These are phyloP conservation scores for Trypanosoma scelopori DNA, from an alignment of 208 protist species.

Conservation along the genomic window DNA sequence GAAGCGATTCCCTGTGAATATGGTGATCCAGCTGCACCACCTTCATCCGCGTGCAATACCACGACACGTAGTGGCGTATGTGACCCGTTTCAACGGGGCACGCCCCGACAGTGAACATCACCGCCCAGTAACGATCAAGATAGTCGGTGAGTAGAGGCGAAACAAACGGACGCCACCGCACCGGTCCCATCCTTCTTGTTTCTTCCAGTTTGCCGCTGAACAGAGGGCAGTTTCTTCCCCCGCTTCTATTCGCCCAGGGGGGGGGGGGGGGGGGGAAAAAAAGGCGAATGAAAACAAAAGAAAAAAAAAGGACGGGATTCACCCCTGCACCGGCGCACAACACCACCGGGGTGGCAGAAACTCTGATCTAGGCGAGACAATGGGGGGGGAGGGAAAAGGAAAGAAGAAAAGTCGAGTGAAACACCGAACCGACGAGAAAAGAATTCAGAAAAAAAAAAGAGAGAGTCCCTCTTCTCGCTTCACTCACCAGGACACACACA, in stretches of 20 bases:
- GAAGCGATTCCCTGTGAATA: conserved; percentile 55
- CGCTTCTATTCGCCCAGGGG: not conserved
- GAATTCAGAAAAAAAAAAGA: conserved; percentile 3
- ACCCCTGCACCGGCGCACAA: not conserved
- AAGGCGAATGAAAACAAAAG: too few species aligned
- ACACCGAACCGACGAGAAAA: too few species aligned
- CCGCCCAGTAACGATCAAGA: conserved; percentile 76
- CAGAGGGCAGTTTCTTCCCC: not conserved
- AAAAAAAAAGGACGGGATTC: not conserved
- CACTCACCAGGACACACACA: not conserved
- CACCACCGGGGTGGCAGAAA: not conserved
- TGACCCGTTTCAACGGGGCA: conserved; percentile 75
- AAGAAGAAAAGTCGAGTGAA: conserved; percentile 8
- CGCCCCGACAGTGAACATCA: conserved; percentile 79
- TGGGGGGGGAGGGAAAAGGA: too few species aligned
- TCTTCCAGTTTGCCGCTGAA: not conserved
- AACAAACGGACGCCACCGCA: conserved; percentile 61
- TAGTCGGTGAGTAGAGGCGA: conserved; percentile 61
- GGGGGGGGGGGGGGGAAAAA: too few species aligned
- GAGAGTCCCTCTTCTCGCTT: not conserved
- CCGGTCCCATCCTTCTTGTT: conserved; percentile 3
- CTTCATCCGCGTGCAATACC: conserved; percentile 86
- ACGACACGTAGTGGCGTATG: conserved; percentile 87
- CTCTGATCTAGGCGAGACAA: not conserved
- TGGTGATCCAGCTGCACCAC: conserved; percentile 89